Base-by-base conservation (phyloP, 495 filamentous ascomycete species). In the Neurospora sp. region DNA sequence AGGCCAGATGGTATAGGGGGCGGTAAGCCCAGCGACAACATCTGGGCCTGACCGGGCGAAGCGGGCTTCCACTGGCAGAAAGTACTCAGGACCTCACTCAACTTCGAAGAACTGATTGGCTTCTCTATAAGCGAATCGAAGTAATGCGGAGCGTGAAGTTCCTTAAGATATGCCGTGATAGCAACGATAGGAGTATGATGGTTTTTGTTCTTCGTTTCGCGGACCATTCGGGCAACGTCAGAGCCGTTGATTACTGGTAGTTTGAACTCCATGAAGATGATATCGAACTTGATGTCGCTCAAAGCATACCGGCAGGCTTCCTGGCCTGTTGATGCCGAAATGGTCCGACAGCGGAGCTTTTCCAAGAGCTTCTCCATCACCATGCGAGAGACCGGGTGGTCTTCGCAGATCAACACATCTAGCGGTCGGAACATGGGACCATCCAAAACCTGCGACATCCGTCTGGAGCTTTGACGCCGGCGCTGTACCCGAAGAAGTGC, bases 351-450 rank as follows among this genome's bases (percentile, higher is more conserved):
- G 41, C 92, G 91, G 42, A 99, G 87, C 83, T 97, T 98, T 81
- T 98, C 96, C 62, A 98, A 89, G 7, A 98, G 84, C 73, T 95
- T 93, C 79, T 98, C 96, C 96, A 98, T 97, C 31, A 99, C 94
- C 82, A 98, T 86, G 66, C 94, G 89, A 18, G 95, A 97, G n/a
- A 98, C 94, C 1, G 96, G 96, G 79, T 98, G 96, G 80, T 98
- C 96, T 83, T 99, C 96, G 81, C 96, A 98, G 71, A 99, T 95
- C 39, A 99, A 87, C 23, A 99, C 92, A 82, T 99, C 94, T 46
- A 99, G 82, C 69, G 96, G 93, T 27, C 96, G 90, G 82, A 97
- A 99, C 42, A 90, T 83, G 14, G 96, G 96, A 1, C 93, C 92
- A 39, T 89, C 86, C 40, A 96, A 79, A 73, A 98, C 93, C 75